Percentiles rank a stretch among this genome's conserved stretches.
Evolutionary conservation across 2,329 filamentous ascomycete species (phyloP).

Genomic region (Arachnomyces sp.): DNA sequence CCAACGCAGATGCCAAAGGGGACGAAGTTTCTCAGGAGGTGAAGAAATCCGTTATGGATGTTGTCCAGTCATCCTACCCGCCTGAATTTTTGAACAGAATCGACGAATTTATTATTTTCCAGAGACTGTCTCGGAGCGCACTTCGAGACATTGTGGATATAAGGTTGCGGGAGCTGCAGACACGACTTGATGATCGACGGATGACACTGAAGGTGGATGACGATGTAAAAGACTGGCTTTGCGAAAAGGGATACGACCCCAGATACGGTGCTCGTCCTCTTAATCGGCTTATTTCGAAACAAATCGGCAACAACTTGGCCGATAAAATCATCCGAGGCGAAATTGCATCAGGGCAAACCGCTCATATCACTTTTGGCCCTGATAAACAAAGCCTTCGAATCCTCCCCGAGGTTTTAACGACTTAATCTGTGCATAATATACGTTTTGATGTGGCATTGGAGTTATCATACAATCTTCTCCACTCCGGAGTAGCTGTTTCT

Average conservation of each 20-base stretch:
- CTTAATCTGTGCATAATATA: background rate
- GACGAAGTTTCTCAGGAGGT: constrained; percentile 66
- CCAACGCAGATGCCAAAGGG: constrained; percentile 54
- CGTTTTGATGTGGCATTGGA: too few species aligned
- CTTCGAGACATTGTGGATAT: constrained; percentile 92
- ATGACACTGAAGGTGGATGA: constrained; percentile 67
- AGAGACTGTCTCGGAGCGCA: constrained; percentile 68
- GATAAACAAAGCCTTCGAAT: constrained; percentile 55
- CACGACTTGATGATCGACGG: constrained; percentile 72
- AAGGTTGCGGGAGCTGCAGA: constrained; percentile 74
- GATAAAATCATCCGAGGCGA: constrained; percentile 87
- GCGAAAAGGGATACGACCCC: constrained; percentile 82
- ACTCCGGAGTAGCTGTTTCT: too few species aligned
- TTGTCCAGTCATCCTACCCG: constrained; percentile 66
- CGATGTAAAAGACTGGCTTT: constrained; percentile 76
- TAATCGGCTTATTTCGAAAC: constrained; percentile 80
- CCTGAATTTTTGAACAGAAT: constrained; percentile 96
- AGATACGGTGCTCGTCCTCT: constrained; percentile 84
- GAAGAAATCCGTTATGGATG: constrained; percentile 77
- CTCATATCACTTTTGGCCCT: constrained; percentile 60
- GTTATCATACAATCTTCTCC: too few species aligned
- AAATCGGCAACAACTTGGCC: constrained; percentile 81
- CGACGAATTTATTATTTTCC: constrained; percentile 95
- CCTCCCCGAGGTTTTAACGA: constrained; percentile 14
- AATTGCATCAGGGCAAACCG: constrained; percentile 67